A percentile compares a stretch with the other conserved stretches of the same genome.
Evolutionary conservation across 352 stramenopile species (phyloP).

Genomic region (Phytophthora sojae): DNA sequence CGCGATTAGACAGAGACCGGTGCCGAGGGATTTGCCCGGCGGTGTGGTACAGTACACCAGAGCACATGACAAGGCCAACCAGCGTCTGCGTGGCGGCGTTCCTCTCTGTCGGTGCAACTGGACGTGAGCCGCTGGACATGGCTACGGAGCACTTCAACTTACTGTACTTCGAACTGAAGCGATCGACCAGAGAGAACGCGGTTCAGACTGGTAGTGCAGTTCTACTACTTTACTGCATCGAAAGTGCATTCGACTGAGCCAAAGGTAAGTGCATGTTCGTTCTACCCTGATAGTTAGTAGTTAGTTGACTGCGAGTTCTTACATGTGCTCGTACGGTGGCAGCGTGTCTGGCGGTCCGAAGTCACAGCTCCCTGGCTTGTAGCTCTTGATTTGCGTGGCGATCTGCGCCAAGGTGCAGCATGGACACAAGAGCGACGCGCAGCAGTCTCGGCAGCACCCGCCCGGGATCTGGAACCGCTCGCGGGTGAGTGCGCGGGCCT

Average conservation of each 20-base stretch:
- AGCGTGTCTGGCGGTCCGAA: slow-evolving; percentile 48
- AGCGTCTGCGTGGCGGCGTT: background rate
- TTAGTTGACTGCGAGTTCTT: no score
- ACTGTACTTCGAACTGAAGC: slow-evolving; percentile 1
- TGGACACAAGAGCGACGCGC: slow-evolving; percentile 40
- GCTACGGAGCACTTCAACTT: background rate
- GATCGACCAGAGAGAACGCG: slow-evolving; percentile 5
- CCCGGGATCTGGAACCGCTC: slow-evolving; percentile 39
- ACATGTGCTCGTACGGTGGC: slow-evolving; percentile 23
- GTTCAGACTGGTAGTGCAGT: background rate
- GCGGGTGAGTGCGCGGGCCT: slow-evolving; percentile 27
- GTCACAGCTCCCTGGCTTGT: slow-evolving; percentile 51
- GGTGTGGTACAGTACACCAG: background rate
- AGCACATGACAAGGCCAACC: background rate
- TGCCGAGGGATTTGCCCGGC: background rate
- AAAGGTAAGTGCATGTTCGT: no score
- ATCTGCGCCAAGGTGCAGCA: slow-evolving; percentile 61
- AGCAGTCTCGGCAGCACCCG: slow-evolving; percentile 35
- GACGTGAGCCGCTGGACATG: background rate
- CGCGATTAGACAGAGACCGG: background rate
- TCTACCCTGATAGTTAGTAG: no score
- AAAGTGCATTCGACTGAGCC: no score
- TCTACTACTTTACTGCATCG: no score
- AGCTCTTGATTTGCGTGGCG: slow-evolving; percentile 67
- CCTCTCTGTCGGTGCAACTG: background rate